Percentiles rank a stretch among this genome's conserved stretches.
These are phyloP conservation scores for Lolium perenne DNA, from an alignment of 176 grass and related monocot genomes.

Conservation along the genomic window DNA sequence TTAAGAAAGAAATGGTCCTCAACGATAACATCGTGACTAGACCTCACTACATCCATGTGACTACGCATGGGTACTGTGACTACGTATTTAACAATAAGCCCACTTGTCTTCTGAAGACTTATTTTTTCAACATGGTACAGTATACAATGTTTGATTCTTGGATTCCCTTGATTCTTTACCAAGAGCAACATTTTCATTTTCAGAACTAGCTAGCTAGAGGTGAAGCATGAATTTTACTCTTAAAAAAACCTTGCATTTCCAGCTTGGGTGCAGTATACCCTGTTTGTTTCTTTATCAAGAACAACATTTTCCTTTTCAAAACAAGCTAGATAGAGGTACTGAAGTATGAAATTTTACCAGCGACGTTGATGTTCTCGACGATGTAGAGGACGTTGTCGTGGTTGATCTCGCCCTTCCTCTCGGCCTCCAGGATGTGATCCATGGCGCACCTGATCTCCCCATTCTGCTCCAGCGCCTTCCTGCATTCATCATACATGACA, in stretches of 20 bases:
- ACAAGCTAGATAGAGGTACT: neutral
- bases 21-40: too few relatives aligned
- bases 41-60: too few relatives aligned
- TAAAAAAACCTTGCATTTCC: too few relatives aligned
- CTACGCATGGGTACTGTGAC: neutral
- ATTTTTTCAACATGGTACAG: neutral
- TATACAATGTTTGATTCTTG: too few relatives aligned
- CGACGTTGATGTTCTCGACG: conserved; percentile 97
- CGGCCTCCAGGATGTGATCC: conserved; percentile 57
- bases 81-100: neutral
- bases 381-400: conserved; percentile 97
- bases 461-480: conserved; percentile 37
- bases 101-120: neutral
- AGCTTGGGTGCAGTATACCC: neutral
- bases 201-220: too few relatives aligned
- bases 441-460: conserved; percentile 57
- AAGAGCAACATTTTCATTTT: too few relatives aligned
- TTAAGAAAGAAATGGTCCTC: too few relatives aligned
- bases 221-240: too few relatives aligned
- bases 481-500: neutral
- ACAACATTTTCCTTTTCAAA: neutral
- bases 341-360: conserved; percentile 50
- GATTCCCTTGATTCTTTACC: too few relatives aligned
- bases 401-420: conserved; percentile 90
- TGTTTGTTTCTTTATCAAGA: neutral